These are phyloP conservation scores for Globisporangium mamillatum DNA, from an alignment of 352 stramenopile species.

Conservation along the genomic window DNA sequence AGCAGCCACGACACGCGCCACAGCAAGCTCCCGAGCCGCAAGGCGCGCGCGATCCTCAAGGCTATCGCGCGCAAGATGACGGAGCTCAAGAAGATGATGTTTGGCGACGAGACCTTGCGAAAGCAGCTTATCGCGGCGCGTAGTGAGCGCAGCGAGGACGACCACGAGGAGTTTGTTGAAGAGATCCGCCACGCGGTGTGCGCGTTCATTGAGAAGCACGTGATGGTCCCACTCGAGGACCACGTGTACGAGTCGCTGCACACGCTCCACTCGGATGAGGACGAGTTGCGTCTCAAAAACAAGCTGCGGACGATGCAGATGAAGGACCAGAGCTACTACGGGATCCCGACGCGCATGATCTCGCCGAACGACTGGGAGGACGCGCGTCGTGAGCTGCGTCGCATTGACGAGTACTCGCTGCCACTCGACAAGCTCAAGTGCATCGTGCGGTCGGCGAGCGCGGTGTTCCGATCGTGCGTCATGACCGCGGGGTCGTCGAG, in stretches of 20 bases:
- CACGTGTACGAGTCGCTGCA: constrained; percentile 56
- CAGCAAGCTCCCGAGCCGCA: constrained; percentile 33
- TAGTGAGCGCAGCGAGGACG: constrained; percentile 33
- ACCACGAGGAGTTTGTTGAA: constrained; percentile 61
- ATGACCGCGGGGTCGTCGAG: constrained; percentile 29
- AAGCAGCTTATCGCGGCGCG: constrained; percentile 30
- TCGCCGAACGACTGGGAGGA: constrained; percentile 57
- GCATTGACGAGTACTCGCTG: constrained; percentile 54
- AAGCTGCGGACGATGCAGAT: constrained; percentile 58
- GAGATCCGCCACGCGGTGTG: constrained; percentile 57
- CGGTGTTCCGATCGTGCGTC: constrained; percentile 40
- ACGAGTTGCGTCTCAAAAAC: constrained; percentile 38
- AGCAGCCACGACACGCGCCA: constrained; percentile 42
- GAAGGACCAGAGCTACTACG: constrained; percentile 54
- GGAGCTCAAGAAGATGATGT: constrained; percentile 46
- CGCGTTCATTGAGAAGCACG: constrained; percentile 42
- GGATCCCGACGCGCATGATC: constrained; percentile 42
- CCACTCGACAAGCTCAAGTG: constrained; percentile 74
- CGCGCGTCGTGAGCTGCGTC: constrained; percentile 45
- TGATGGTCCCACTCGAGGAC: constrained; percentile 60
- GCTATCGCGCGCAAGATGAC: constrained; percentile 50
- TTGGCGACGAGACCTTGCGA: constrained; percentile 39
- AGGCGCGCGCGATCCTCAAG: constrained; percentile 46
- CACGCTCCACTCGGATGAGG: constrained; percentile 44
- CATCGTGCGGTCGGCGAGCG: constrained; percentile 52